phyloP scores from a whole-genome alignment of 805 yeast genomes.

The Ogataea pini region DNA sequence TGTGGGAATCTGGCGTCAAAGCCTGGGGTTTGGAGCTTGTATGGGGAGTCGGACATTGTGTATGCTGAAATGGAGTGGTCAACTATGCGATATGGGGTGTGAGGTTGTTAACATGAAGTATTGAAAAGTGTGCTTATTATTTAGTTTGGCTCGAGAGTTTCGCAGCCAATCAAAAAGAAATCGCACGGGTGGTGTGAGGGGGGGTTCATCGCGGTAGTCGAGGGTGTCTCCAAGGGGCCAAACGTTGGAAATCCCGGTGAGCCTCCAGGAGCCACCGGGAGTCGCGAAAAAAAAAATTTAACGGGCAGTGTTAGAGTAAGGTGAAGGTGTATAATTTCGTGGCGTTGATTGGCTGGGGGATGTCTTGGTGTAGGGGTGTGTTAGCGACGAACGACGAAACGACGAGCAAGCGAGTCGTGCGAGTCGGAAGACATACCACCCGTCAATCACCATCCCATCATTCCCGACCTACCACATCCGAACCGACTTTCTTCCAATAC shows the following conservation, averaged over 20 bases:
- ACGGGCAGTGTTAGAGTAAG: too few relatives aligned
- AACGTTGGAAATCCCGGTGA: not conserved
- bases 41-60: slow-evolving; percentile 37
- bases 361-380: slow-evolving; percentile 7
- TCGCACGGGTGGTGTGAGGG: slow-evolving; percentile 5
- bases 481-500: too few relatives aligned
- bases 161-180: slow-evolving; percentile 8
- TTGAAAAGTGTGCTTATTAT: slow-evolving; percentile 4
- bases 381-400: too few relatives aligned
- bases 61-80: not conserved
- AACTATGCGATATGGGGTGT: not conserved
- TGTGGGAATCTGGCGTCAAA: slow-evolving; percentile 95
- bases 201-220: not conserved
- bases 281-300: too few relatives aligned
- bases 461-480: too few relatives aligned
- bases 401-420: too few relatives aligned
- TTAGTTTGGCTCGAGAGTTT: not conserved
- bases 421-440: too few relatives aligned
- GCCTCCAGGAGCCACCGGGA: not conserved
- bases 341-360: slow-evolving; percentile 2
- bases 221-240: not conserved
- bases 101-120: not conserved
- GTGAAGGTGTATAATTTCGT: slow-evolving; percentile 1
- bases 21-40: slow-evolving; percentile 62
- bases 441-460: too few relatives aligned